Base-by-base conservation (phyloP, 768 basidiomycete genomes). In the Xerocomellus chrysenteron region DNA sequence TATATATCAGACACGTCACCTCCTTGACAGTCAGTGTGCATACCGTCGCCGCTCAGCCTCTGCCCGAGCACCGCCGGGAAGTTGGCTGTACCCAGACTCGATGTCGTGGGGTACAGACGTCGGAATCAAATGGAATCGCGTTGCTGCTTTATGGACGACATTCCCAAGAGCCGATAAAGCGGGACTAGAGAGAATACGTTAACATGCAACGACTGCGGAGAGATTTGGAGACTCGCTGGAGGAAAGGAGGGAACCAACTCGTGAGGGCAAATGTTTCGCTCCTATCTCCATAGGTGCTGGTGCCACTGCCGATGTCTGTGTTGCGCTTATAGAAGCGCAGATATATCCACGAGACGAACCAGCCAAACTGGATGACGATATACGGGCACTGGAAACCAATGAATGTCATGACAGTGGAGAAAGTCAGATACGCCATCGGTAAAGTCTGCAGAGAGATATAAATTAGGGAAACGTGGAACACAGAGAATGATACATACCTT, bases 321-420 rank as follows among this genome's bases (percentile, higher is more conserved):
- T 88, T 90, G 71, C 89, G 87, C 76, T 98, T 98, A 80, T 98
- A 94, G 78, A 99, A 98, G 37, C 97, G 86, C 35, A 99, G 82
- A 74, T 97, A 99, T 52, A 92, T 80, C 90, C 94, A 99, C 33
- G 90, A 83, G 9, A 94, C 90, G 54, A 97, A 88, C 94, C 96
- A 99, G n/a, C 96, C 97, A 70, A 98, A 99, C 68, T 99, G 97
- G 60, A 98, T 94, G 67, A 94, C 76, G 49, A 95, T 92, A 78
- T 85, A 96, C 16, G 93, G 94, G 55, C 85, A 88, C 69, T 94
- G 94, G 75, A 87, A 87, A 21, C 93, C 94, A 44, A 94, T 56
- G 47, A 96, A 62, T 59, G 86, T 88, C 75, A 93, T 78, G 28
- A 97, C 81, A 57, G 90, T 93, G 11, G 95, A 98, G 54, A 98